Conservation (phyloP, 2,329 filamentous ascomycete genomes). For the Hymenoscyphus occultus region DNA sequence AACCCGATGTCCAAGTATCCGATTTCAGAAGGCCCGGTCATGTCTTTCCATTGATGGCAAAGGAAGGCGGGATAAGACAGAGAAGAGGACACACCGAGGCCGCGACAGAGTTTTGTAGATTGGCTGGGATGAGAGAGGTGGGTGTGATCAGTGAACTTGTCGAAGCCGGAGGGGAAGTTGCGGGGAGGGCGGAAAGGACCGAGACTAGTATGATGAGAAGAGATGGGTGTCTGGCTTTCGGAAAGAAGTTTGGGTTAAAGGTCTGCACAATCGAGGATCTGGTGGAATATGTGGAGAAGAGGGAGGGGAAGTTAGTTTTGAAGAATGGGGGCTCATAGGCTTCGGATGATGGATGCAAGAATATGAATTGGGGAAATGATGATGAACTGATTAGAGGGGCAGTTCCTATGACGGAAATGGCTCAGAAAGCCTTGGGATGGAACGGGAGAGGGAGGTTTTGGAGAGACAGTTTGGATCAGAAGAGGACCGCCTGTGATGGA, state of each 20-base stretch:
- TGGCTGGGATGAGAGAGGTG: conserved; percentile 74
- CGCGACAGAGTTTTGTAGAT: conserved; percentile 80
- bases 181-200: conserved; percentile 61
- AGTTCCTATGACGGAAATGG: too few relatives aligned
- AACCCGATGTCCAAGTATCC: conserved; percentile 48
- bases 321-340: conserved; percentile 21
- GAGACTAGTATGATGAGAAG: conserved; percentile 87
- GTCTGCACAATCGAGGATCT: conserved; percentile 95
- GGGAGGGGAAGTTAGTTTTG: conserved; percentile 33
- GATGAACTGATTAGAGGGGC: not conserved
- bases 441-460: not conserved
- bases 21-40: conserved; percentile 83
- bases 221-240: conserved; percentile 85
- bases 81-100: conserved; percentile 90
- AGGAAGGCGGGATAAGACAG: conserved; percentile 75
- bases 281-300: conserved; percentile 55
- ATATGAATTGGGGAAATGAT: not conserved
- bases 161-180: conserved; percentile 73
- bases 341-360: not conserved
- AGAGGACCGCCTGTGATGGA: not conserved
- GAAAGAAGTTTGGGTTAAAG: conserved; percentile 81
- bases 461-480: not conserved
- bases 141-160: conserved; percentile 91
- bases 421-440: not conserved
- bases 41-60: conserved; percentile 79